A percentile compares a stretch with the other conserved stretches of the same genome.
phyloP scores from a whole-genome alignment of 1,139 yeast species.

The Taphrina flavorubra region DNA sequence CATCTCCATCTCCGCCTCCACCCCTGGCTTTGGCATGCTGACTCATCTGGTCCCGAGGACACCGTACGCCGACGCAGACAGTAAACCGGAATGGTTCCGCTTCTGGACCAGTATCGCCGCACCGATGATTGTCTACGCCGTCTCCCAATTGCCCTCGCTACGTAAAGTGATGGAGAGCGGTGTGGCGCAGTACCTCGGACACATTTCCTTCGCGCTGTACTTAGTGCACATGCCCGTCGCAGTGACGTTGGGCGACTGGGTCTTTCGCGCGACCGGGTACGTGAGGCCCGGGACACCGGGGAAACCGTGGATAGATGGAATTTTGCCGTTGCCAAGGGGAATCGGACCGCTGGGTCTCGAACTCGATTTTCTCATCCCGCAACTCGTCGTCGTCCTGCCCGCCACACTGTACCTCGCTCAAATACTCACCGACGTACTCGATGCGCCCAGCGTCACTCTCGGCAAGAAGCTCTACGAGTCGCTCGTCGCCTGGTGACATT shows the following conservation, averaged over 20 bases:
- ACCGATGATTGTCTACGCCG: slow-evolving; percentile 13
- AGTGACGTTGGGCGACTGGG: slow-evolving; percentile 21
- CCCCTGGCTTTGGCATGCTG: slow-evolving; percentile 7
- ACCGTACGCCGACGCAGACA: background rate
- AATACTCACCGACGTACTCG: slow-evolving; percentile 6
- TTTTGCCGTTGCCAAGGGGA: background rate
- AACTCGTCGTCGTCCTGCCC: slow-evolving; percentile 5
- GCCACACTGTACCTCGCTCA: slow-evolving; percentile 15
- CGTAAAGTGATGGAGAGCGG: slow-evolving; percentile 12
- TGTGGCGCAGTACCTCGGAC: slow-evolving; percentile 29
- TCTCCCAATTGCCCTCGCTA: background rate
- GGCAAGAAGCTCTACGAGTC: slow-evolving; percentile 15
- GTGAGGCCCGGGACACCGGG: slow-evolving; percentile 12
- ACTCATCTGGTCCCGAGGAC: slow-evolving; percentile 5
- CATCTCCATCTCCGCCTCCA: background rate
- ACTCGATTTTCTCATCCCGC: slow-evolving; percentile 19
- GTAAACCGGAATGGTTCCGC: slow-evolving; percentile 14
- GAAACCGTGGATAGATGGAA: background rate
- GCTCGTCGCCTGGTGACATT: slow-evolving; percentile 3
- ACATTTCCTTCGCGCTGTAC: slow-evolving; percentile 31
- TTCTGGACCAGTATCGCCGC: slow-evolving; percentile 22
- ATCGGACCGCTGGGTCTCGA: slow-evolving; percentile 24
- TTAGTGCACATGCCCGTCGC: slow-evolving; percentile 33
- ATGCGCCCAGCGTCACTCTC: slow-evolving; percentile 12
- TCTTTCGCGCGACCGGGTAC: slow-evolving; percentile 16